Evolutionary conservation across 371 early-diverging fungal species (phyloP).

Genomic region (Parasitella parasitica): DNA sequence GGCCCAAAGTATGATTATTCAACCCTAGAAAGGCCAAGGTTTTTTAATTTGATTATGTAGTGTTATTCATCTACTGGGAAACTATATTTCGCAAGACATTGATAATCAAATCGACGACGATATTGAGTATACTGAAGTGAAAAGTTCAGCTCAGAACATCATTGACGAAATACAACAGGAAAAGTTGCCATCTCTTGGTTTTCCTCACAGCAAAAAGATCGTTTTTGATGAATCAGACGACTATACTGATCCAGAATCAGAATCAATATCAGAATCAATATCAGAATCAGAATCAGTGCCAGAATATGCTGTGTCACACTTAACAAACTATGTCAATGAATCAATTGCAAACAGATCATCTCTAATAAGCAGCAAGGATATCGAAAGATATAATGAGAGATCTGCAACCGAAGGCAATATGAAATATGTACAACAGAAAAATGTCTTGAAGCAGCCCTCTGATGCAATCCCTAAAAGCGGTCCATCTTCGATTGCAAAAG

Average conservation of each 20-base stretch:
- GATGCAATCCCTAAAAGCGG: background rate
- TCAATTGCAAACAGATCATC: background rate
- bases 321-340: background rate
- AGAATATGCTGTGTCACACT: background rate
- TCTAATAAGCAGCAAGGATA: background rate
- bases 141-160: background rate
- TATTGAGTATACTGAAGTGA: background rate
- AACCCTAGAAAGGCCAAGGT: too few species aligned
- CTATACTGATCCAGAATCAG: too few species aligned
- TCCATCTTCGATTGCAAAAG: background rate
- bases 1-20: slow-evolving; percentile 55
- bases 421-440: background rate
- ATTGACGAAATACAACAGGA: background rate
- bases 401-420: background rate
- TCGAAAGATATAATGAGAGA: background rate
- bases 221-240: slow-evolving; percentile 5
- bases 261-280: background rate
- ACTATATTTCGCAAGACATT: slow-evolving; percentile 55
- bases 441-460: too few species aligned
- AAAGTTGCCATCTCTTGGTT: background rate
- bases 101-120: slow-evolving; percentile 8
- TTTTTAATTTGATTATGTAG: slow-evolving; percentile 30
- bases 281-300: background rate
- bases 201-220: background rate
- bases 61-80: slow-evolving; percentile 73